Base-by-base conservation (phyloP, 2,329 filamentous ascomycete species). In the Scytalidium lignicola region DNA sequence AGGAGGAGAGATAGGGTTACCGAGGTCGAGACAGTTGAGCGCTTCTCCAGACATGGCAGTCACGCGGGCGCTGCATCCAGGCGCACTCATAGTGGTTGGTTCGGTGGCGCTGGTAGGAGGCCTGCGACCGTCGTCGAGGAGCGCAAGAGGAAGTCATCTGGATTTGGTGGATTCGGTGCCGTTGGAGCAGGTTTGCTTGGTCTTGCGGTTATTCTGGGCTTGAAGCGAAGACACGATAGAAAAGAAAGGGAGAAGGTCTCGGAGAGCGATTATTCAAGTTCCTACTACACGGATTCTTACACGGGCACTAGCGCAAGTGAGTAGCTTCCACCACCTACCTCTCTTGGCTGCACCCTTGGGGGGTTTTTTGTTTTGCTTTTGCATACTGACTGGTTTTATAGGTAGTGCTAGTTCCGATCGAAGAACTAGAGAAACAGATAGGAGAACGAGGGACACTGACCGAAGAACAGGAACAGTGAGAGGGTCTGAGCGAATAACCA, bases 1-100 rank as follows among this genome's bases (percentile, higher is more conserved):
- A 72, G 72, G 57, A 75, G 74, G 60, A 68, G 67, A 47, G 69
- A 69, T 23, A 65, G 74, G 2, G 48, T 54, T 9, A 56, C 55
- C 20, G 79, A 82, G 53, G 76, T 83, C 58, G 81, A 85, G 43
- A 71, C 82, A 48, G 72, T 78, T 58, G 82, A 87, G 64, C 78
- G 78, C 41, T 80, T 79, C 65, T 76, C 74, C 12, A 65, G 68
- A 56, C 77, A 81, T 53, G 76, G 80, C 37, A 57, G 51, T 20
- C 32, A 37, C 32, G 32, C 52, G 17, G 56, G 51, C 18, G 48
- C 57, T 2, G 58, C 51, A 22, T 57, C 60, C 3, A 42, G 60
- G 26, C 49, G 60, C 43, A 51, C 51, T 47, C 70, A 73, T 58
- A 68, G 72, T 46, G 76, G 74, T 42, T 85, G 80, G 75, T 82